These are phyloP conservation scores for Plantago elongata DNA, from an alignment of 257 asterid genomes.

Conservation along the genomic window DNA sequence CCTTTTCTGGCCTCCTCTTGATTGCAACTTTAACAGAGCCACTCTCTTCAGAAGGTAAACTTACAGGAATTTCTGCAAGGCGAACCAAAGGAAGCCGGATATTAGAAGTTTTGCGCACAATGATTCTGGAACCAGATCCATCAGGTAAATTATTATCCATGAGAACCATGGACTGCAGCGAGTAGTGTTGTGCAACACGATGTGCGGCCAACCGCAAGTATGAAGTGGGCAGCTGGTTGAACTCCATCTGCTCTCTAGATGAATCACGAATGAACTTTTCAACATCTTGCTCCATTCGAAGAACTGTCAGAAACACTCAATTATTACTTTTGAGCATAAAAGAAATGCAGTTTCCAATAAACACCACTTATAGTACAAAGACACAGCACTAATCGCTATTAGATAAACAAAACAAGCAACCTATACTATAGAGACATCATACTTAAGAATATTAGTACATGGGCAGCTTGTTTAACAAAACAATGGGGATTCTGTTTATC, in stretches of 20 bases:
- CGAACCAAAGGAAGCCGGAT: conserved; percentile 70
- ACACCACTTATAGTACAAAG: not conserved
- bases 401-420: too few relatives aligned
- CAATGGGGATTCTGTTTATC: too few relatives aligned
- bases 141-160: conserved; percentile 82
- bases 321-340: conserved; percentile 9
- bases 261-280: conserved; percentile 89
- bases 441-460: too few relatives aligned
- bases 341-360: not conserved
- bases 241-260: conserved; percentile 86
- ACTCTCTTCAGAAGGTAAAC: conserved; percentile 48
- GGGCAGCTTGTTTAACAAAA: too few relatives aligned
- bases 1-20: conserved; percentile 96
- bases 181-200: conserved; percentile 97
- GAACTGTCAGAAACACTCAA: conserved; percentile 40
- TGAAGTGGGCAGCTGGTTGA: conserved; percentile 93
- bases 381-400: too few relatives aligned
- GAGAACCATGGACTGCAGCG: conserved; percentile 93
- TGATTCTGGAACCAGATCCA: conserved; percentile 88
- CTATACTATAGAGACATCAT: too few relatives aligned
- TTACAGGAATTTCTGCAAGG: conserved; percentile 63
- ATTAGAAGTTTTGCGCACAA: conserved; percentile 68
- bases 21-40: conserved; percentile 59
- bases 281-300: conserved; percentile 95
- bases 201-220: conserved; percentile 98